Percentiles rank a stretch among this genome's conserved stretches.
Conservation (phyloP, 2,329 filamentous ascomycete species). For the Lizonia empirigonia region DNA sequence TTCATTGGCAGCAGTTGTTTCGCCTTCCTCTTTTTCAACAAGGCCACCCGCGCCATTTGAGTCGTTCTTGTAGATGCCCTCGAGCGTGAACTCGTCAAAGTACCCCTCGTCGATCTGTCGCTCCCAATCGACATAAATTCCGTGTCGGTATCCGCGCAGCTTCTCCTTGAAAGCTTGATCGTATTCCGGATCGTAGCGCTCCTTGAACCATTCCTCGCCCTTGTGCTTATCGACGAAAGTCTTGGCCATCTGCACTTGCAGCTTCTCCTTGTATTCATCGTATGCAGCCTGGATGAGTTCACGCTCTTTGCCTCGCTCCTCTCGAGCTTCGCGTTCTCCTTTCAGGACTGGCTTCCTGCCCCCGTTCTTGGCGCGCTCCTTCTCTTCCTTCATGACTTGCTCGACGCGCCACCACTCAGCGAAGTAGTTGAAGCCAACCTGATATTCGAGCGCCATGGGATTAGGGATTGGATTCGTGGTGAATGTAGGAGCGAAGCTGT, state of each 20-base stretch:
- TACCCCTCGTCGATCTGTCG: slow-evolving; percentile 81
- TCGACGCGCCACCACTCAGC: slow-evolving; percentile 86
- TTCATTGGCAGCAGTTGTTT: slow-evolving; percentile 88
- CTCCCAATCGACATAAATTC: slow-evolving; percentile 85
- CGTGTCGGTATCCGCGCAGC: slow-evolving; percentile 78
- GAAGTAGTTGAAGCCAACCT: slow-evolving; percentile 85
- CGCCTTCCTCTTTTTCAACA: slow-evolving; percentile 93
- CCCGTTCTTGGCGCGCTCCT: slow-evolving; percentile 72
- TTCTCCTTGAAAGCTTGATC: slow-evolving; percentile 75
- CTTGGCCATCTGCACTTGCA: slow-evolving; percentile 77
- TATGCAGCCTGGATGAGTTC: slow-evolving; percentile 75
- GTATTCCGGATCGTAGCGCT: slow-evolving; percentile 87
- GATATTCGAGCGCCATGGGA: slow-evolving; percentile 73
- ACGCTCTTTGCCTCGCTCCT: slow-evolving; percentile 80
- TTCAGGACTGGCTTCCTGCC: slow-evolving; percentile 69
- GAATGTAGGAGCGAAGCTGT: slow-evolving; percentile 57
- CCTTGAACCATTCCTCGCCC: slow-evolving; percentile 96
- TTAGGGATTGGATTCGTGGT: slow-evolving; percentile 72
- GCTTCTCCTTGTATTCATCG: slow-evolving; percentile 68
- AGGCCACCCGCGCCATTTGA: slow-evolving; percentile 84
- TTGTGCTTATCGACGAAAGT: slow-evolving; percentile 91
- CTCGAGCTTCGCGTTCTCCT: slow-evolving; percentile 68
- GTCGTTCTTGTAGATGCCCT: slow-evolving; percentile 92
- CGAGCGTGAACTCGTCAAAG: slow-evolving; percentile 93
- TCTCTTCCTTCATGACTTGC: slow-evolving; percentile 81